These are phyloP conservation scores for Mucor racemosus DNA, from an alignment of 371 early-diverging fungal species.

Conservation along the genomic window DNA sequence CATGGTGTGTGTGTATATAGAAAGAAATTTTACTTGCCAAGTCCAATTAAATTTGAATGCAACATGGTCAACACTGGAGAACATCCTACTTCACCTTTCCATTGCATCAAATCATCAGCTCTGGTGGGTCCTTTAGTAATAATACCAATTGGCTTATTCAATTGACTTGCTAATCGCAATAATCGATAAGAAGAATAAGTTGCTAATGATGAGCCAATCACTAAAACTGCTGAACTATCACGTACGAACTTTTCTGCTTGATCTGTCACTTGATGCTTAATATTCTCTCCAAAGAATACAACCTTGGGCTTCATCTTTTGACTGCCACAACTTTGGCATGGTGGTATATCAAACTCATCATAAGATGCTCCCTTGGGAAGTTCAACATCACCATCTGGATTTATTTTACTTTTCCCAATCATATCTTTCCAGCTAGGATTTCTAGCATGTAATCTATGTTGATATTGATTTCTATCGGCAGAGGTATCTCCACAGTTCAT, in stretches of 20 bases:
- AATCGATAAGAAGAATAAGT: conserved; percentile 86
- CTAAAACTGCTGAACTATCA: conserved; percentile 64
- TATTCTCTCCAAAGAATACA: conserved; percentile 92
- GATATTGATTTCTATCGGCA: conserved; percentile 65
- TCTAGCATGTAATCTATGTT: conserved; percentile 62
- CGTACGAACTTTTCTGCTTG: conserved; percentile 61
- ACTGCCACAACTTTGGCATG: conserved; percentile 66
- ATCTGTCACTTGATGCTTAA: conserved; percentile 54
- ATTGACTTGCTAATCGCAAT: conserved; percentile 63
- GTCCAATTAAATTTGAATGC: conserved; percentile 10
- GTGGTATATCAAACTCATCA: conserved; percentile 72
- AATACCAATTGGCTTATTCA: conserved; percentile 66
- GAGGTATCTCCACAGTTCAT: conserved; percentile 61
- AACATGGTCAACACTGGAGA: conserved; percentile 38
- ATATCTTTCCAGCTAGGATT: conserved; percentile 74
- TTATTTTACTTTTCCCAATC: conserved; percentile 45
- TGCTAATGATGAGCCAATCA: conserved; percentile 82
- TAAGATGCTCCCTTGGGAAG: conserved; percentile 62
- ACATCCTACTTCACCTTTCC: conserved; percentile 62
- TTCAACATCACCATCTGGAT: conserved; percentile 92
- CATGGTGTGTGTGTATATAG: conserved; percentile 3
- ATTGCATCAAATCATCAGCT: conserved; percentile 67
- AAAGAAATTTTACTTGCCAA: background rate
- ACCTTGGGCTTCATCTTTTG: conserved; percentile 76
- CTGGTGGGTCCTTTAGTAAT: conserved; percentile 80